A percentile compares a stretch with the other conserved stretches of the same genome.
Evolutionary conservation across 1,139 yeast species (phyloP).

Genomic region (Suhomyces wounanorum): DNA sequence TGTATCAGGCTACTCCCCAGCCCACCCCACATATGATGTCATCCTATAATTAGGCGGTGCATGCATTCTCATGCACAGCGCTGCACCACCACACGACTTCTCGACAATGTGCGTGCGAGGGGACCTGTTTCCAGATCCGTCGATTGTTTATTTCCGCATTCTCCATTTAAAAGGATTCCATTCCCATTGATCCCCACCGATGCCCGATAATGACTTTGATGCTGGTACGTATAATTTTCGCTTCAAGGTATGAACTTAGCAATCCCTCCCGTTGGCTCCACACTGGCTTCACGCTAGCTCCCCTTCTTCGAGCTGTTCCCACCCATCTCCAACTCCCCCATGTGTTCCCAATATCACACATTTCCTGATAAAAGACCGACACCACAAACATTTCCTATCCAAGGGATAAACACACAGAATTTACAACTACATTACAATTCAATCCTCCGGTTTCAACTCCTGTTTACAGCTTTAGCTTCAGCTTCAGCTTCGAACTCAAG

Average conservation of each 20-base stretch:
- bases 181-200: constrained; percentile 10
- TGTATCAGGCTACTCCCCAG: constrained; percentile 1
- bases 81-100: constrained; percentile 9
- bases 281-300: neutral
- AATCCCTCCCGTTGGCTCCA: neutral
- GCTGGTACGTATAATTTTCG: constrained; percentile 20
- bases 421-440: no score
- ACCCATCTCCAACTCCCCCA: no score
- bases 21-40: constrained; percentile 13
- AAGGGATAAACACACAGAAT: no score
- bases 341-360: no score
- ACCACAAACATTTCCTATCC: no score
- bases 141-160: constrained; percentile 9
- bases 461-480: no score
- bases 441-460: no score
- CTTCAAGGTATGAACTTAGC: neutral
- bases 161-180: constrained; percentile 6
- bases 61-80: constrained; percentile 4
- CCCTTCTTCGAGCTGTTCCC: no score
- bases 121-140: constrained; percentile 12
- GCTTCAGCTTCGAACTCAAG: no score
- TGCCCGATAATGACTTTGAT: constrained; percentile 20
- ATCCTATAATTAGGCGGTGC: constrained; percentile 8
- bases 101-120: constrained; percentile 12
- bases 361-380: no score